Conservation (phyloP, 225 moss, liverwort and hornwort species). For the Thuidium tamariscinum region DNA sequence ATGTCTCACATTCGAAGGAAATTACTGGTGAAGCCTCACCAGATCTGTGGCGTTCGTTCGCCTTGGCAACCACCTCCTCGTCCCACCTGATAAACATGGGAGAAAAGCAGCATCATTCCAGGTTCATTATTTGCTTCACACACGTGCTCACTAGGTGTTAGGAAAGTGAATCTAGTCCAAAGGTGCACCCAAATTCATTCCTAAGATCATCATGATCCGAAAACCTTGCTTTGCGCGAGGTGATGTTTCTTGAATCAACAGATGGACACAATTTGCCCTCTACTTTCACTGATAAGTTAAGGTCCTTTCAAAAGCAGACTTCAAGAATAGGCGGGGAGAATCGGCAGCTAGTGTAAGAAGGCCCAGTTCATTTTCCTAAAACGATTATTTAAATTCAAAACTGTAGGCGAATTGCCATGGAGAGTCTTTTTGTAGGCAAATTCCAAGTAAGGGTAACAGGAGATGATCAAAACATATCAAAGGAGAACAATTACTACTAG, state of each 20-base stretch:
- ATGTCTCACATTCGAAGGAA: constrained; percentile 44
- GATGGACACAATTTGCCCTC: background rate
- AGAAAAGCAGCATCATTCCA: background rate
- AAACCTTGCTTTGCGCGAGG: background rate
- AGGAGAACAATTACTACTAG: background rate
- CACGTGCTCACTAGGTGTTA: background rate
- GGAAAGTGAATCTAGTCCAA: background rate
- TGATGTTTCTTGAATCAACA: background rate
- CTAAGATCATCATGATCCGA: background rate
- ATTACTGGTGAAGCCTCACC: constrained; percentile 21
- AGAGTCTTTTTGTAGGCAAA: background rate
- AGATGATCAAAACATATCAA: background rate
- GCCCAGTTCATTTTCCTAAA: background rate
- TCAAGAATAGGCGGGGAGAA: background rate
- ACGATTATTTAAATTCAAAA: background rate
- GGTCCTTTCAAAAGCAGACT: background rate
- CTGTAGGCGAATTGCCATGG: background rate
- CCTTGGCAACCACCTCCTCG: constrained; percentile 31
- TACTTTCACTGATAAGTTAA: background rate
- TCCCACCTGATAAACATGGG: constrained; percentile 35
- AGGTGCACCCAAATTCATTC: background rate
- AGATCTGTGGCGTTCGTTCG: constrained; percentile 13
- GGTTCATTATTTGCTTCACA: background rate
- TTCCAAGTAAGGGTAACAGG: background rate
- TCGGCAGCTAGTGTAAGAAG: background rate